These are phyloP conservation scores for Trichoderma breve DNA, from an alignment of 2,329 filamentous ascomycete genomes.

Conservation along the genomic window DNA sequence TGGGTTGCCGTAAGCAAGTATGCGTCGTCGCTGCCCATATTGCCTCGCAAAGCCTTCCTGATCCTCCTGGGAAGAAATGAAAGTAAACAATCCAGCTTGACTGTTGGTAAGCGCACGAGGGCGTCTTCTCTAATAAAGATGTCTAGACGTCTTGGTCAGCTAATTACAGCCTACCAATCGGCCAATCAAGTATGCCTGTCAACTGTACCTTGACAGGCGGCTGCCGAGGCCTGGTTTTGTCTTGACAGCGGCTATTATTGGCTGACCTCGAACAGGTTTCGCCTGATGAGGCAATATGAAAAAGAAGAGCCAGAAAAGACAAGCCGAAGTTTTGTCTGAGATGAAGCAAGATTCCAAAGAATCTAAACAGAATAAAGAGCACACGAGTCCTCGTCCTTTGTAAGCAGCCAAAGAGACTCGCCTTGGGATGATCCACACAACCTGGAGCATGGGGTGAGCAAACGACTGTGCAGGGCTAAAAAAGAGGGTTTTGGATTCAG, in stretches of 20 bases:
- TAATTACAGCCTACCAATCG: not conserved
- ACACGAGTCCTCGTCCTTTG: not conserved
- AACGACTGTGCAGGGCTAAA: not conserved
- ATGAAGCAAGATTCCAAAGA: not conserved
- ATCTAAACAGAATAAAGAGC: not conserved
- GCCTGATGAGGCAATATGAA: constrained; percentile 18
- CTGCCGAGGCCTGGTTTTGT: constrained; percentile 3
- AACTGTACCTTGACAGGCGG: not conserved
- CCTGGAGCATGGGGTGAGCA: constrained; percentile 2
- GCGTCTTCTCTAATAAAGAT: constrained; percentile 4
- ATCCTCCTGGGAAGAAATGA: not conserved
- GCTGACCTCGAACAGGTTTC: not conserved
- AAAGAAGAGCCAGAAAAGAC: not conserved
- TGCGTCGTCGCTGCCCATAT: constrained; percentile 17
- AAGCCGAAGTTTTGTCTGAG: not conserved
- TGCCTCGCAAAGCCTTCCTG: not conserved
- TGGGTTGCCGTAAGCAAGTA: constrained; percentile 21
- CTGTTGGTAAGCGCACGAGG: not conserved
- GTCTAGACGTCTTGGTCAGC: not conserved
- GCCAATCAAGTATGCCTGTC: not conserved
- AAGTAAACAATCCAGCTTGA: constrained; percentile 12
- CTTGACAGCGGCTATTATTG: constrained; percentile 5
- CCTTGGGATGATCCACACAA: not conserved
- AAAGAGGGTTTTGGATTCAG: not conserved
- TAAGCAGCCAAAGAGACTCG: not conserved